These are phyloP conservation scores for Pseudogymnoascus pannorum DNA, from an alignment of 2,329 filamentous ascomycete species.

Conservation along the genomic window DNA sequence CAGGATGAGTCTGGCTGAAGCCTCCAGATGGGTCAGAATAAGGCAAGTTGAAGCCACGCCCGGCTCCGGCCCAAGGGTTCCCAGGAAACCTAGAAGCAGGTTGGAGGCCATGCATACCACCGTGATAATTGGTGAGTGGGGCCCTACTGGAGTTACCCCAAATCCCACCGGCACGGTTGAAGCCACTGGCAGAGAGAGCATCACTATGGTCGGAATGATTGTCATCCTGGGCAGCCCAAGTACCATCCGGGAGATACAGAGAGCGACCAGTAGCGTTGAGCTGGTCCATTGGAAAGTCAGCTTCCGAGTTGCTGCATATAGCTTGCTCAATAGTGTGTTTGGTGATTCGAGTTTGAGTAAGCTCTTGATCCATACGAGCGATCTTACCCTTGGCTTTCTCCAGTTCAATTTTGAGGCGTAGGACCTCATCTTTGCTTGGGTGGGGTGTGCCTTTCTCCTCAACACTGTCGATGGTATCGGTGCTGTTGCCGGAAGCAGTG, in stretches of 20 bases:
- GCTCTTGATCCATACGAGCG: constrained; percentile 62
- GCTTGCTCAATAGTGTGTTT: constrained; percentile 52
- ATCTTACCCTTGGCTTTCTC: constrained; percentile 65
- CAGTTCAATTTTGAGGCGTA: constrained; percentile 63
- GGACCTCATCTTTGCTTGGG: constrained; percentile 47
- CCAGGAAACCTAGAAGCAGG: constrained; percentile 32
- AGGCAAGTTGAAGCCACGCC: constrained; percentile 28
- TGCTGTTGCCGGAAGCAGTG: constrained; percentile 39
- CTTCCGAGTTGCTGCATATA: constrained; percentile 42
- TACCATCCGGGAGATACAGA: constrained; percentile 34
- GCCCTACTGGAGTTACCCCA: constrained; percentile 44
- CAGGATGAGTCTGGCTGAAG: constrained; percentile 21
- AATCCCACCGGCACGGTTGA: constrained; percentile 47
- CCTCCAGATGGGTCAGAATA: constrained; percentile 22
- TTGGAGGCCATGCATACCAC: constrained; percentile 20
- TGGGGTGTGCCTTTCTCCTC: constrained; percentile 31
- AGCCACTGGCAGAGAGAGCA: constrained; percentile 41
- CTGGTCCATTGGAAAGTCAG: constrained; percentile 29
- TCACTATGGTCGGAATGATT: constrained; percentile 51
- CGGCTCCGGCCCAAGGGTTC: constrained; percentile 43
- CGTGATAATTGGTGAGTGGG: constrained; percentile 25
- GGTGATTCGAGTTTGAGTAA: constrained; percentile 55
- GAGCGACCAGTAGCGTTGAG: constrained; percentile 31
- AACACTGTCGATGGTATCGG: constrained; percentile 44
- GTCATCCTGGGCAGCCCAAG: constrained; percentile 49